Evolutionary conservation across 2,329 filamentous ascomycete genomes (phyloP), one percentile per base, ranked within the genome.

Genomic region (Periconia macrospinosa): DNA sequence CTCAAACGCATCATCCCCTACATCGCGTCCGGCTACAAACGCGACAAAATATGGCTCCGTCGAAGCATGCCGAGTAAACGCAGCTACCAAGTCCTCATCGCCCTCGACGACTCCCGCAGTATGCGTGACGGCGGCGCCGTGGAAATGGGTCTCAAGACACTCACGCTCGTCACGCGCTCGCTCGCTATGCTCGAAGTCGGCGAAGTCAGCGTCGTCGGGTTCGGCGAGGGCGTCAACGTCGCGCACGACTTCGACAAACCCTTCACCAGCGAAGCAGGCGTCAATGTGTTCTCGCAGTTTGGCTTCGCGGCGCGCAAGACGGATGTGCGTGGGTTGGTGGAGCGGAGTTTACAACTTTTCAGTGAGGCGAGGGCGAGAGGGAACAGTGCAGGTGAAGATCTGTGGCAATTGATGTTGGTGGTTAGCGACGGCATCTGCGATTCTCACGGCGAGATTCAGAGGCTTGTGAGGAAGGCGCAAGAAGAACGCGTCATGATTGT

Each of bases 11-110:
- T 99, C 76, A 99, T 99, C 67, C 94, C 95, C 0, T 99, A 99
- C 78, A 97, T 99, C 64, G 94, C 95, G 1, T 97, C 92, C 0
- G 88, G 90, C 70, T 99, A 97, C 83, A 97, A 97, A 81, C 90
- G 94, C 56, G 94, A 99, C 83, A 99, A 99, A 81, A 99, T 99
- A 76, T 99, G 94, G 94, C 96, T 99, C 88, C 89, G 95, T 14
- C 87, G 95, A 52, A 88, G 86, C 33, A 86, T 96, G 47, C 95
- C 95, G 1, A 93, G 88, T 37, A 97, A 97, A 77, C 89, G 95
- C 41, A 89, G 88, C 53, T 99, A 99, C 76, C 95, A 99, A 75
- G 95, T 99, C 74, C 86, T 99, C 79, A 88, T 99, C 47, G 95
- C 94, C 40, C 91, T 99, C 37, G 94, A 99, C 74, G 94, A 99